A percentile compares a stretch with the other conserved stretches of the same genome.
These are phyloP conservation scores for Hymenotorrendiella dingleyae DNA, from an alignment of 2,329 filamentous ascomycete species.

Conservation along the genomic window DNA sequence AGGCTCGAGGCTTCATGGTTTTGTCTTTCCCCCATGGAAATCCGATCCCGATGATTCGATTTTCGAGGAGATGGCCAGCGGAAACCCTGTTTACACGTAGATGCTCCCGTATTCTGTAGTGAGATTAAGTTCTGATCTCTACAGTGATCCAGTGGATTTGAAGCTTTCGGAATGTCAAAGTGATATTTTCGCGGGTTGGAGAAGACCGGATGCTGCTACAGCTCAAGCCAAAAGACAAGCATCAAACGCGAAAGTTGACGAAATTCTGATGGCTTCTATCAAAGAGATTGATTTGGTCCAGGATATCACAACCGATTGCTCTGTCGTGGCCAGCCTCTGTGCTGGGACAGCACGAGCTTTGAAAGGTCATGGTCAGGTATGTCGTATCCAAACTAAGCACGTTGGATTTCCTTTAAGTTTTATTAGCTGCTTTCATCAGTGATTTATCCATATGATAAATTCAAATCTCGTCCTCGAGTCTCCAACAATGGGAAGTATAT, in stretches of 20 bases:
- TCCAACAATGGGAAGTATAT: constrained; percentile 86
- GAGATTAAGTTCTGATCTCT: constrained; percentile 19
- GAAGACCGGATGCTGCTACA: constrained; percentile 63
- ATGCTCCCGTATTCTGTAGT: constrained; percentile 26
- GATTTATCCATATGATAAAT: constrained; percentile 68
- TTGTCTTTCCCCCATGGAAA: constrained; percentile 83
- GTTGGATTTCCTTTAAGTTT: neutral
- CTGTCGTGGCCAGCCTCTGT: constrained; percentile 91
- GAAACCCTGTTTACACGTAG: constrained; percentile 54
- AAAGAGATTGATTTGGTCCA: constrained; percentile 78
- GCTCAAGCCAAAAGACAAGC: neutral
- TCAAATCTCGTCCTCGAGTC: constrained; percentile 49
- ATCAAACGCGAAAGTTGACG: constrained; percentile 24
- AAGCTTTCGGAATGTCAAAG: constrained; percentile 69
- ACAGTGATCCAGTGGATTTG: constrained; percentile 63
- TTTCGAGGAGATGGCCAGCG: constrained; percentile 51
- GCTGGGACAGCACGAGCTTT: constrained; percentile 67
- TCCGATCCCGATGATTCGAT: constrained; percentile 51
- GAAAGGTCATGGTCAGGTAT: constrained; percentile 62
- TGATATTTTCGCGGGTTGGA: constrained; percentile 78
- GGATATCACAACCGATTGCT: constrained; percentile 93
- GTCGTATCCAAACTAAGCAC: no score
- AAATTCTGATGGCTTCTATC: constrained; percentile 49
- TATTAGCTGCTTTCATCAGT: constrained; percentile 61
- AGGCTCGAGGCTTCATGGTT: constrained; percentile 75